Evolutionary conservation across 75 land plant genomes (phyloP).

Genomic region (Cunninghamia lanceolata): DNA sequence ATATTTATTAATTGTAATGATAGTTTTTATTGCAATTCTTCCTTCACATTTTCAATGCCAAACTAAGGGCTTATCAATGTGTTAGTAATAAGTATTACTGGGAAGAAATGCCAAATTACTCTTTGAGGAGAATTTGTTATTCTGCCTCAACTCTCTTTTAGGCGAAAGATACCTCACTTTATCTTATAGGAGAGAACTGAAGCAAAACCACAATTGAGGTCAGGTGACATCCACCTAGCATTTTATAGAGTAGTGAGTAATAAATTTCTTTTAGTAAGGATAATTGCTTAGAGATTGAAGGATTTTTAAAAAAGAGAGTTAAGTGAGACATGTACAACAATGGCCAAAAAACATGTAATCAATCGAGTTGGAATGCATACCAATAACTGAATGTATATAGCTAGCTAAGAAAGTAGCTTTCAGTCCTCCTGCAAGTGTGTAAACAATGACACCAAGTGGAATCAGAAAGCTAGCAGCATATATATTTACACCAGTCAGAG

Average conservation of each 20-base stretch:
- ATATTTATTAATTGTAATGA: background rate
- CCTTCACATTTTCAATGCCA: background rate
- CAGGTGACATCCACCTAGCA: background rate
- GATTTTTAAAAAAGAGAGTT: background rate
- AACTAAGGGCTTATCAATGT: background rate
- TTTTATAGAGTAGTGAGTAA: background rate
- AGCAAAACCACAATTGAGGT: background rate
- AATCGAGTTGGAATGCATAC: constrained; percentile 24
- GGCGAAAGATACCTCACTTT: background rate
- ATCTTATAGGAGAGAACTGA: background rate
- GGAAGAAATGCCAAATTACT: background rate
- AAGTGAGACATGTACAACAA: background rate
- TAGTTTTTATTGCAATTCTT: background rate
- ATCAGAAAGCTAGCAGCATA: constrained; percentile 95
- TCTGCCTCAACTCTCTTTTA: background rate
- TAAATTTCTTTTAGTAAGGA: background rate
- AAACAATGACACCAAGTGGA: constrained; percentile 90
- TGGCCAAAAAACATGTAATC: background rate
- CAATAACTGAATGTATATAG: constrained; percentile 94
- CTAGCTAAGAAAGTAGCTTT: constrained; percentile 98
- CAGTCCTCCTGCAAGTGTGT: constrained; percentile 91
- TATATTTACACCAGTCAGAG: constrained; percentile 87
- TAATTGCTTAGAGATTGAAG: background rate
- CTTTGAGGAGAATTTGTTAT: background rate
- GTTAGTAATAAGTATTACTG: background rate